Evolutionary conservation across 306 rosid species (phyloP), one percentile per base, ranked within the genome.

Genomic region (Corylus avellana): DNA sequence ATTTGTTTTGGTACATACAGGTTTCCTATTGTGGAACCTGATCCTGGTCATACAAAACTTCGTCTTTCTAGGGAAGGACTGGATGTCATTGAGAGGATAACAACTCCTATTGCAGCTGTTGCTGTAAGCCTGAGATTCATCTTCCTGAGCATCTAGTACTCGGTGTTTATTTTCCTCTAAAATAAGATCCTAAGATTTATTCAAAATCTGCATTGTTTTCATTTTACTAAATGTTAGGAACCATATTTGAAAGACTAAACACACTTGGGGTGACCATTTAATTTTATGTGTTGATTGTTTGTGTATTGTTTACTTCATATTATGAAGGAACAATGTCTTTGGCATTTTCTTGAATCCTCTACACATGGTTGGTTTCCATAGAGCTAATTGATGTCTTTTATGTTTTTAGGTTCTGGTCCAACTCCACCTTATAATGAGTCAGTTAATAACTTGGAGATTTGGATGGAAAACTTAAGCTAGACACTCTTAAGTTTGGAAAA

Each of bases 21-120:
- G 75, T 92, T 92, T 85, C 95, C 98, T 20, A 94, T 94, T 67
- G 92, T 94, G 72, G 97, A 91, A 85, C 98, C 97, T 67, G 98
- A 92, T 86, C 91, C 92, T 69, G 92, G 90, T 63, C 97, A 94
- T 74, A 94, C 98, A 64, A 94, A 91, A 76, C 97, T 94, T 79
- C 97, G 90, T 55, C 91, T 94, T 86, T 89, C 98, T 67, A 86
- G 90, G 80, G 97, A 90, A 84, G 97, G 98, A 29, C 84, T 94
- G 92, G 92, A 91, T 89, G 97, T 89, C 62, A 90, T 94, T 71
- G 82, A 87, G 87, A 90, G 86, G 85, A 91, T 92, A 78, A 90
- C 87, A 8, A 94, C 83, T 70, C 98, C 98, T 63, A 94, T 94
- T 80, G 89, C 98, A 18, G 89, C 97, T 82, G 94, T 94, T 62